Conservation (phyloP, 495 filamentous ascomycete genomes). For the Aspergillus ostianus region DNA sequence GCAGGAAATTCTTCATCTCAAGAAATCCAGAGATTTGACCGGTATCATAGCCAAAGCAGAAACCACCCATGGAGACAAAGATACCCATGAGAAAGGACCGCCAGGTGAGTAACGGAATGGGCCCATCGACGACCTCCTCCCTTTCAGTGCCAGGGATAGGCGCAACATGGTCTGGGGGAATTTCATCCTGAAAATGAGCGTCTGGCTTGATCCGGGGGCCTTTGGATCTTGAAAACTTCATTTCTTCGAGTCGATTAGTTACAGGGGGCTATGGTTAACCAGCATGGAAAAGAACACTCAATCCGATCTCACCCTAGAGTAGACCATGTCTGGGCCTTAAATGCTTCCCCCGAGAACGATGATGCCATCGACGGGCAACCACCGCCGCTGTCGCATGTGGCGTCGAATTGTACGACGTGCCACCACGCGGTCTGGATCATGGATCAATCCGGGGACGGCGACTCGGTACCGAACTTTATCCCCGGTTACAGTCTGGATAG, state of each 20-base stretch:
- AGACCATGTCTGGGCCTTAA: too few species aligned
- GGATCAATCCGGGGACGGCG: not conserved
- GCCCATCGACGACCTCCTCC: constrained; percentile 25
- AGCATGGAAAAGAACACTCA: too few species aligned
- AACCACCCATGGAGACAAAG: constrained; percentile 64
- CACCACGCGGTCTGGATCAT: not conserved
- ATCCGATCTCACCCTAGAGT: not conserved
- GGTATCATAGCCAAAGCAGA: constrained; percentile 55
- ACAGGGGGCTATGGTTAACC: too few species aligned
- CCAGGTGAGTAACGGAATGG: constrained; percentile 42
- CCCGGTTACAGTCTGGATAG: not conserved
- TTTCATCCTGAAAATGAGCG: not conserved
- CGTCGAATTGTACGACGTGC: not conserved
- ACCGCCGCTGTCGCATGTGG: not conserved
- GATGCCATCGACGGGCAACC: not conserved
- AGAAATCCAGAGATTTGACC: constrained; percentile 59
- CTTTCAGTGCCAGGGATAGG: not conserved
- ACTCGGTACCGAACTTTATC: not conserved
- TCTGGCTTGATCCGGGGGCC: not conserved
- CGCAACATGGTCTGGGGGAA: not conserved
- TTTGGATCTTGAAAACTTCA: not conserved
- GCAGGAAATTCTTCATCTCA: constrained; percentile 54
- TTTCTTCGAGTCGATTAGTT: not conserved
- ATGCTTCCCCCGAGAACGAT: not conserved
- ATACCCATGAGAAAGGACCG: constrained; percentile 46